phyloP scores from a whole-genome alignment of 805 yeast genomes.

The Nakazawaea laoshanensis region DNA sequence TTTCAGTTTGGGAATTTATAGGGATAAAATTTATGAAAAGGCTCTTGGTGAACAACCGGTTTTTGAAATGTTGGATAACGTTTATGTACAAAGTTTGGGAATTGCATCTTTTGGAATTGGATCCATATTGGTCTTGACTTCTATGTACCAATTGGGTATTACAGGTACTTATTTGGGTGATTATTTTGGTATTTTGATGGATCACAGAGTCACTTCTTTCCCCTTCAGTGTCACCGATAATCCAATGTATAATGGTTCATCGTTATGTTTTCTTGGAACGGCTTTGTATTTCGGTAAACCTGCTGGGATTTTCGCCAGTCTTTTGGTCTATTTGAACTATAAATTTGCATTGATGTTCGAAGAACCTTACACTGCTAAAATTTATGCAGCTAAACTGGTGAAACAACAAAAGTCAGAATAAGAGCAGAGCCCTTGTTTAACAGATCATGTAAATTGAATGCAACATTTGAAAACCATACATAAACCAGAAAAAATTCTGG shows the following conservation, averaged over 20 bases:
- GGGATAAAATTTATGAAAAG: slow-evolving; percentile 67
- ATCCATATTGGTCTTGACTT: slow-evolving; percentile 67
- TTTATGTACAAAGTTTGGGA: slow-evolving; percentile 41
- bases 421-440: too few relatives aligned
- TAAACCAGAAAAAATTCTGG: too few relatives aligned
- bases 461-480: too few relatives aligned
- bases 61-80: slow-evolving; percentile 40
- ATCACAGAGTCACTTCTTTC: slow-evolving; percentile 80
- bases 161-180: slow-evolving; percentile 97
- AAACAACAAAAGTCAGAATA: not conserved
- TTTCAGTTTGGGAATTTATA: slow-evolving; percentile 72
- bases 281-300: slow-evolving; percentile 86
- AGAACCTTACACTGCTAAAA: slow-evolving; percentile 92
- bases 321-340: slow-evolving; percentile 75
- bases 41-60: slow-evolving; percentile 71
- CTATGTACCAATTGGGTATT: slow-evolving; percentile 90
- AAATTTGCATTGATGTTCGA: slow-evolving; percentile 77
- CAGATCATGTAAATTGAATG: too few relatives aligned
- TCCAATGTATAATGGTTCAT: slow-evolving; percentile 96
- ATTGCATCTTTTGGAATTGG: slow-evolving; percentile 53
- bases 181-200: slow-evolving; percentile 93
- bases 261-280: slow-evolving; percentile 83
- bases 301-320: slow-evolving; percentile 70
- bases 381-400: slow-evolving; percentile 45
- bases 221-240: slow-evolving; percentile 88